Evolutionary conservation across 192 early-diverging fungal species (phyloP).

Genomic region (Coemansia sp.): DNA sequence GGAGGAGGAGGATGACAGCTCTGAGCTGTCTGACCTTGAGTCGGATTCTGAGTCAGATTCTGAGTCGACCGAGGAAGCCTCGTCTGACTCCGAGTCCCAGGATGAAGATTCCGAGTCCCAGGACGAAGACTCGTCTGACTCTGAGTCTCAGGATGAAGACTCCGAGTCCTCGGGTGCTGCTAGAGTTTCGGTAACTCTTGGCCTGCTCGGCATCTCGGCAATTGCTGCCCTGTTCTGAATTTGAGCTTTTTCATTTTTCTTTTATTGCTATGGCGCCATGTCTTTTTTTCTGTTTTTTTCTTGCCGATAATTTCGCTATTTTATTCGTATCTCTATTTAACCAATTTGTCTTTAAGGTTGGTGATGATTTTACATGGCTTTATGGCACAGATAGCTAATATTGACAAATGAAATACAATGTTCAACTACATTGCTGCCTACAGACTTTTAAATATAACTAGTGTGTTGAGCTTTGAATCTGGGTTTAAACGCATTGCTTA

Average conservation of each 20-base stretch:
- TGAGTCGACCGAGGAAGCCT: not conserved
- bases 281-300: too few relatives aligned
- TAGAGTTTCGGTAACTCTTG: conserved; percentile 13
- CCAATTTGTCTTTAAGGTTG: too few relatives aligned
- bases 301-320: too few relatives aligned
- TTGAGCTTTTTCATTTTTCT: not conserved
- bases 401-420: too few relatives aligned
- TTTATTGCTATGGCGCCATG: too few relatives aligned
- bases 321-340: too few relatives aligned
- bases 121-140: conserved; percentile 4
- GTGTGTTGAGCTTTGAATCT: too few relatives aligned
- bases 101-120: not conserved
- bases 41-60: conserved; percentile 6
- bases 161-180: conserved; percentile 24
- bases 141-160: conserved; percentile 5
- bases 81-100: conserved; percentile 3
- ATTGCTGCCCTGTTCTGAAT: conserved; percentile 43
- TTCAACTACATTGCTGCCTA: too few relatives aligned
- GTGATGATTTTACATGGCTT: too few relatives aligned
- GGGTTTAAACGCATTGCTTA: too few relatives aligned
- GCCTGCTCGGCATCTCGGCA: conserved; percentile 26
- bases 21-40: conserved; percentile 6
- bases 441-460: too few relatives aligned
- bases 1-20: not conserved
- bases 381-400: too few relatives aligned